Evolutionary conservation across 2,329 filamentous ascomycete genomes (phyloP), one percentile per base, ranked within the genome.

Genomic region (Aspergillus vadensis): DNA sequence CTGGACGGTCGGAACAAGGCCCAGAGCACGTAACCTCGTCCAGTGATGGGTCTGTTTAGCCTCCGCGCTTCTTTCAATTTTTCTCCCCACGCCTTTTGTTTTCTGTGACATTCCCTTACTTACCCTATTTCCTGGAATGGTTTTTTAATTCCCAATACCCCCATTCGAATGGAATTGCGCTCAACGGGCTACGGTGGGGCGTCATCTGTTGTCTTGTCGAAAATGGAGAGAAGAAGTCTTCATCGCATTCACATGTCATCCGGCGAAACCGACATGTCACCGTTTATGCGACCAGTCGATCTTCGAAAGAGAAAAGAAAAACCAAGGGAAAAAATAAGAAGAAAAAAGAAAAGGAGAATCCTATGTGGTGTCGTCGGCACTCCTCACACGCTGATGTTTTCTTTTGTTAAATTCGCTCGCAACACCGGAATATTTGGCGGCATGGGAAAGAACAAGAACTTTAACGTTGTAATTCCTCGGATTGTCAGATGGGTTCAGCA

Each of bases 401-500:
- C 70, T 70, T 73, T 70, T 70, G 69, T 76, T 75, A 59, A 72
- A 68, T 74, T 74, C 71, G 70, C 72, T 72, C 73, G 68, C 72
- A 70, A 73, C 65, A 72, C 68, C 72, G 73, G 73, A 68, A 70
- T 74, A 69, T 68, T 72, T 77, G 74, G 76, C 76, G 75, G 74
- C 76, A 76, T 73, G 74, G 71, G 73, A 74, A 65, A 70, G 69
- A 72, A 62, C 57, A 70, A 74, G 58, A 64, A 68, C 63, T 67
- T 69, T 73, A 73, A 75, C 76, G 74, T 76, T 79, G 76, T 79
- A 79, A 77, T 78, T 76, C 74, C 72, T 71, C 72, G 71, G 75
- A 73, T 75, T 77, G 65, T 78, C 74, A 76, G 70, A 73, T 77
- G 74, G 67, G 66, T 74, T 43, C 76, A 78, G 73, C 76, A 77